Evolutionary conservation across 192 early-diverging fungal species (phyloP).

Genomic region (Backusella liffmaniae): DNA sequence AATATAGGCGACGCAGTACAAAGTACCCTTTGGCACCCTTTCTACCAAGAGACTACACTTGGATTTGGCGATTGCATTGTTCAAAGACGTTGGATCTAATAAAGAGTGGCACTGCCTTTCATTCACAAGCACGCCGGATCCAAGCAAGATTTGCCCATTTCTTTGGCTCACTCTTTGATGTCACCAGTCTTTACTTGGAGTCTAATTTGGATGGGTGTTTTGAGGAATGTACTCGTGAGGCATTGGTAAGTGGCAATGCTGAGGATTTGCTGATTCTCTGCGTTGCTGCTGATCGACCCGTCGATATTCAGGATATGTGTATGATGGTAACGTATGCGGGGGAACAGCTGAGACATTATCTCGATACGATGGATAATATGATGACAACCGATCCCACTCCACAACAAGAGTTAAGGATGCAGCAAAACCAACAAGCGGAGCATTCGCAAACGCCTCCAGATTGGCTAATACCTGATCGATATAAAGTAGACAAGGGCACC

Average conservation of each 20-base stretch:
- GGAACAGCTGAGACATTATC: slow-evolving; percentile 29
- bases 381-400: slow-evolving; percentile 18
- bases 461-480: slow-evolving; percentile 37
- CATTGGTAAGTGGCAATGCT: slow-evolving; percentile 33
- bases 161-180: slow-evolving; percentile 34
- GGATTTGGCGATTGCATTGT: slow-evolving; percentile 33
- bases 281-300: slow-evolving; percentile 20
- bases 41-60: slow-evolving; percentile 36
- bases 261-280: slow-evolving; percentile 29
- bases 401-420: slow-evolving; percentile 3
- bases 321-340: slow-evolving; percentile 33
- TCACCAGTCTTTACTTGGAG: slow-evolving; percentile 35
- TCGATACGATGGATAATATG: slow-evolving; percentile 23
- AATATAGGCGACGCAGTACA: slow-evolving; percentile 40
- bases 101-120: not conserved
- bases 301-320: slow-evolving; percentile 34
- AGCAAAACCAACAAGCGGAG: not conserved
- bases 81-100: not conserved
- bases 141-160: slow-evolving; percentile 30
- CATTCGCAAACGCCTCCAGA: slow-evolving; percentile 19
- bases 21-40: slow-evolving; percentile 39
- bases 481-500: slow-evolving; percentile 27
- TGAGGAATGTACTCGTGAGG: slow-evolving; percentile 39
- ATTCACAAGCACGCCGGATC: not conserved
- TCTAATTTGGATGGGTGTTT: slow-evolving; percentile 35